Evolutionary conservation across 2,329 filamentous ascomycete species (phyloP), one percentile per base, ranked within the genome.

Genomic region (Alternaria sp.): DNA sequence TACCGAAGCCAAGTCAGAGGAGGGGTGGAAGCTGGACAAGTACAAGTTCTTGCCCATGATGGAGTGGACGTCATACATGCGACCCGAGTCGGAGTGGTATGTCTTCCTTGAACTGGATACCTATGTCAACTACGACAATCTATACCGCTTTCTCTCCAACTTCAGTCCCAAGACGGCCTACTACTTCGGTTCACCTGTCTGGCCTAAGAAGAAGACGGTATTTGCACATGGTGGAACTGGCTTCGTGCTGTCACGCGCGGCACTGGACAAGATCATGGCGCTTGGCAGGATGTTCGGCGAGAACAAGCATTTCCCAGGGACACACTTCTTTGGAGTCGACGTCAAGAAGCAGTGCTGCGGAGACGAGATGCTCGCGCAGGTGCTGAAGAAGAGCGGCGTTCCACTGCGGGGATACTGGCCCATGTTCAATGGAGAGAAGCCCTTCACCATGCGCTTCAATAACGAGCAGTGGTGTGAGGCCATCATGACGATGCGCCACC

Each of bases 1-100:
- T 55, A 76, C 56, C 60, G 67, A 60, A 63, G 77, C 69, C 54
- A 83, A 83, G 65, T 81, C 81, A 80, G 79, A 57, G 45, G 80
- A 83, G 0, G 83, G 82, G 36, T 85, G 83, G 83, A 80, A 78
- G 56, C 73, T 86, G 37, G 84, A 86, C 69, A 85, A 85, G 65
- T 86, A 84, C 82, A 86, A 86, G 72, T 85, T 85, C 68, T 75
- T 86, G 40, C 84, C 83, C 10, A 81, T 85, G 77, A 81, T 83
- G 37, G 81, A 84, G 63, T 81, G 83, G 68, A 80, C 82, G 1
- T 76, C 79, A 28, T 70, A 72, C 33, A 56, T 76, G 62, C 65
- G 68, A 10, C 72, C 73, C 5, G 64, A 72, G 34, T 69, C 70
- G 58, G 60, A 70, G 11, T 78, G 74, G 75, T 78, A 71, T 54